phyloP scores from a whole-genome alignment of 352 stramenopile genomes.

The Pythium biforme region DNA sequence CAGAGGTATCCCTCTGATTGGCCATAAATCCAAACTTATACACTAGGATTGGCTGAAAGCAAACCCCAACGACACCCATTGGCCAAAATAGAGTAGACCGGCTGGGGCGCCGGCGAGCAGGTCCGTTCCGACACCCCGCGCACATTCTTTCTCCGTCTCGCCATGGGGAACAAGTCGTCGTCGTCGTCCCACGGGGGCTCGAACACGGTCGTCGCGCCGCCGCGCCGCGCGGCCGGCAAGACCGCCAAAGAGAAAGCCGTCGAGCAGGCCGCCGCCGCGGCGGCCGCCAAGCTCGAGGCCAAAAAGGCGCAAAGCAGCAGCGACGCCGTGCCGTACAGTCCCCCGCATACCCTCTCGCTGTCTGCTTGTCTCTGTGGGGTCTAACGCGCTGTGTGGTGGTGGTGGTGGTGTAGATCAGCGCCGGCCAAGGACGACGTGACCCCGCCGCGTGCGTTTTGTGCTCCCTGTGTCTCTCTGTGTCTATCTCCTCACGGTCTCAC shows the following conservation, averaged over 20 bases:
- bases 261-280: constrained; percentile 16
- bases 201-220: constrained; percentile 16
- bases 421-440: constrained; percentile 12
- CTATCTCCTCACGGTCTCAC: not conserved
- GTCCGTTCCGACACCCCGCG: no score
- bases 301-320: constrained; percentile 6
- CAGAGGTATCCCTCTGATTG: not conserved
- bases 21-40: not conserved
- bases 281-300: constrained; percentile 19
- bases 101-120: not conserved
- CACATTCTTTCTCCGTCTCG: not conserved
- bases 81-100: not conserved
- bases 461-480: no score
- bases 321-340: constrained; percentile 1
- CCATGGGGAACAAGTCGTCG: constrained; percentile 31
- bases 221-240: constrained; percentile 15
- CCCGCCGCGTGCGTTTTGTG: constrained; percentile 15
- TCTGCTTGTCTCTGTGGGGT: not conserved
- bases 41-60: not conserved
- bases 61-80: not conserved
- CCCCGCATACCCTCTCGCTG: no score
- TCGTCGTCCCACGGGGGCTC: not conserved
- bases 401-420: not conserved
- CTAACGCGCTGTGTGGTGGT: not conserved
- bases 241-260: constrained; percentile 24